These are phyloP conservation scores for Colletotrichum godetiae DNA, from an alignment of 2,329 filamentous ascomycete genomes.

Conservation along the genomic window DNA sequence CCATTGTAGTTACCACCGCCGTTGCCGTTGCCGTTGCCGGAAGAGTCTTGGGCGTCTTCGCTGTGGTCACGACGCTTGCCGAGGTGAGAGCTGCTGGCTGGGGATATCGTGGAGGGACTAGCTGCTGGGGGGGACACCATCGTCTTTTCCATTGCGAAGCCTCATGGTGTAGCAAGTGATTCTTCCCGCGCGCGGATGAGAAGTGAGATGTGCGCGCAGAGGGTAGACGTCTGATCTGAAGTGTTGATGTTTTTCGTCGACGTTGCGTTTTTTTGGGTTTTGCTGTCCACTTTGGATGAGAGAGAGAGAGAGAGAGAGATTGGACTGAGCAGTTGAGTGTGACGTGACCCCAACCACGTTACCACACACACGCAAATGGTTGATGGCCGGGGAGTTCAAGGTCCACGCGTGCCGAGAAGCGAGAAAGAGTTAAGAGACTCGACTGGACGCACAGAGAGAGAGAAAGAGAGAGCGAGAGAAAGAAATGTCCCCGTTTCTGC, in stretches of 20 bases:
- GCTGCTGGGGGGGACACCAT: slow-evolving; percentile 34
- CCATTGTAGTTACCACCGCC: too few species aligned
- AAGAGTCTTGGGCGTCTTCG: slow-evolving; percentile 17
- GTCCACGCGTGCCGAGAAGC: too few species aligned
- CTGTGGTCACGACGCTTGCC: slow-evolving; percentile 22
- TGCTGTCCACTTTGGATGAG: neutral
- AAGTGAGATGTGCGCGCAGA: neutral
- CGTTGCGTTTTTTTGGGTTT: neutral
- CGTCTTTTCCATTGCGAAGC: slow-evolving; percentile 28
- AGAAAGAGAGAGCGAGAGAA: too few species aligned
- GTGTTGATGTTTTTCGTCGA: neutral
- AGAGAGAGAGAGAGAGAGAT: neutral
- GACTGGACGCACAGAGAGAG: too few species aligned
- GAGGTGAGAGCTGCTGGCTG: slow-evolving; percentile 34
- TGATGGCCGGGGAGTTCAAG: neutral
- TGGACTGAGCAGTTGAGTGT: slow-evolving; percentile 9
- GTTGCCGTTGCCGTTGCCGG: neutral
- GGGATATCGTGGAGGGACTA: slow-evolving; percentile 33
- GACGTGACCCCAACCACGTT: neutral
- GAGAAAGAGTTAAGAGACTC: too few species aligned
- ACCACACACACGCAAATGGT: neutral
- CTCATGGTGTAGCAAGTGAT: slow-evolving; percentile 22
- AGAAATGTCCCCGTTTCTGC: too few species aligned
- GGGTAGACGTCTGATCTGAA: too few species aligned
- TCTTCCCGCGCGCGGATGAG: neutral